Evolutionary conservation across 441 rosid species (phyloP).

Genomic region (Flueggea neowawraea): DNA sequence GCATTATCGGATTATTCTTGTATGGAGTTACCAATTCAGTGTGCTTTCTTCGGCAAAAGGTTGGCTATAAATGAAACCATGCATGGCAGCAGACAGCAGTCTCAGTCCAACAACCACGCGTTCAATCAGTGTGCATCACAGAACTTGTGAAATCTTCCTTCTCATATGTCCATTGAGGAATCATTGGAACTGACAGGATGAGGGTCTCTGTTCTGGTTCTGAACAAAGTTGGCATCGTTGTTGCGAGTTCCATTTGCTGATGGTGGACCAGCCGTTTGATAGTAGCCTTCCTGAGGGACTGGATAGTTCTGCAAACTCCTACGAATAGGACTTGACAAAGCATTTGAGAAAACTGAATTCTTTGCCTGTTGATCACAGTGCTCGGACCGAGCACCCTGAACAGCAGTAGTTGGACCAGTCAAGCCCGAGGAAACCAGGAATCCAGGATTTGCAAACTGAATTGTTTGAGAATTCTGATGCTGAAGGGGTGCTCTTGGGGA

Average conservation of each 20-base stretch:
- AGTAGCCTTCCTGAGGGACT: slow-evolving; percentile 53
- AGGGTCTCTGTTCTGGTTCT: slow-evolving; percentile 51
- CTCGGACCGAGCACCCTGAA: slow-evolving; percentile 46
- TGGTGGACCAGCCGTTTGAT: slow-evolving; percentile 6
- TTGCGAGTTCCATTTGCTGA: slow-evolving; percentile 32
- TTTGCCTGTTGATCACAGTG: slow-evolving; percentile 68
- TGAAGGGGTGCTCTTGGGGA: slow-evolving; percentile 61
- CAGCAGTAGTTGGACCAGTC: slow-evolving; percentile 12
- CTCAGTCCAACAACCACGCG: too few species aligned
- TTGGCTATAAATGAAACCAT: slow-evolving; percentile 9
- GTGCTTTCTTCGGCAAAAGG: slow-evolving; percentile 10
- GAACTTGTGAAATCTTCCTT: not conserved
- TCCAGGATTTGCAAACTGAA: slow-evolving; percentile 38
- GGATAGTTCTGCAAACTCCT: slow-evolving; percentile 75
- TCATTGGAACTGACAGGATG: slow-evolving; percentile 63
- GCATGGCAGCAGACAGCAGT: slow-evolving; percentile 9
- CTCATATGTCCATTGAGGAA: slow-evolving; percentile 75
- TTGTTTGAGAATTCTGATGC: slow-evolving; percentile 41
- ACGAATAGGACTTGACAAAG: slow-evolving; percentile 74
- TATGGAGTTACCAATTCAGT: slow-evolving; percentile 26
- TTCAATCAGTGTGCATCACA: not conserved
- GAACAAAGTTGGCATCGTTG: slow-evolving; percentile 33
- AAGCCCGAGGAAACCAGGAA: slow-evolving; percentile 39
- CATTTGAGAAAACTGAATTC: slow-evolving; percentile 88
- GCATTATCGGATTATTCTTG: slow-evolving; percentile 32